Evolutionary conservation across 2,329 filamentous ascomycete genomes (phyloP), one percentile per base, ranked within the genome.

Genomic region (Colletotrichum echinochloae): DNA sequence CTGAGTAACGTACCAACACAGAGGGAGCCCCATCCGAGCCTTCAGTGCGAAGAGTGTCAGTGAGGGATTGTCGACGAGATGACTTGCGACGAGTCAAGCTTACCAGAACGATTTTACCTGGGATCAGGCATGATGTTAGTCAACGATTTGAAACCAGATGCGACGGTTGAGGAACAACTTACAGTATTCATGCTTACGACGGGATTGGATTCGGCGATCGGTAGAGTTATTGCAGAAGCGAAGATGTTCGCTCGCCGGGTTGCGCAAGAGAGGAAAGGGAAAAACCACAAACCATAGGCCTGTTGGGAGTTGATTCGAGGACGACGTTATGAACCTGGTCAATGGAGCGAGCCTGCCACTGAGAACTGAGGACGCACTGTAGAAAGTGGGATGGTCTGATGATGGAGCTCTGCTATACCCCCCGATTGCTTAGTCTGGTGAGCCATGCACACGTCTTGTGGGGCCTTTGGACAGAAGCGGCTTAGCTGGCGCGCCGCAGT

Each of bases 11-110:
- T 88, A 94, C 92, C 94, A 76, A 92, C 86, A 79, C 95, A 96
- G 65, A 98, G 88, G 60, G 94, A 88, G 76, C 93, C 95, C 96
- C 94, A 98, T 78, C 96, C 96, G 78, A 95, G 84, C 93, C 94
- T 97, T 74, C 55, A 55, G 71, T 64, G 70, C 51, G 56, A 62
- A 35, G 60, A 55, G 28, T 28, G 64, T 76, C 49, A 76, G 74
- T 57, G 61, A 20, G 16, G 51, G 48, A 37, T 49, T 9, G 20
- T 59, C 41, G 49, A 63, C 26, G 23, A 67, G 33, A 54, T 44
- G 63, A 23, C 57, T 57, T 57, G 64, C 49, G 62, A 65, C 66
- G 46, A 51, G 52, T 55, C 55, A 64, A 62, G 76, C 83, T 74
- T 83, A 91, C 89, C 89, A 91, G 82, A 91, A 91, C 62, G 89